Conservation (phyloP, 306 rosid genomes). For the Trifolium dubium region DNA sequence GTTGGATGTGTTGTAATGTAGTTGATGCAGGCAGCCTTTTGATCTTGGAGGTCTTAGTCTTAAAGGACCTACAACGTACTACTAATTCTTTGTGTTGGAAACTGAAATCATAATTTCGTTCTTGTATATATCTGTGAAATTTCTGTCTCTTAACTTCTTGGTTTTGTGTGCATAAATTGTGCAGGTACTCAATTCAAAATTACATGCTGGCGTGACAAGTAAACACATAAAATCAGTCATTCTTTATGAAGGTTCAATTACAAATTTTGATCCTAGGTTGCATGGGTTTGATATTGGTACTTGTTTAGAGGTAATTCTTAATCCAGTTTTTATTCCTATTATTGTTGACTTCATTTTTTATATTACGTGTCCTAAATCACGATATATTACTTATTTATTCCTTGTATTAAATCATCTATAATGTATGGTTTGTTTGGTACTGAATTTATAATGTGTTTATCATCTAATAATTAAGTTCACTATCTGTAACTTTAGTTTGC, state of each 20-base stretch:
- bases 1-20: conserved; percentile 24
- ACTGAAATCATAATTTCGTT: conserved; percentile 9
- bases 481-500: conserved; percentile 21
- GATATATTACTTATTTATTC: conserved; percentile 17
- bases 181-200: conserved; percentile 83
- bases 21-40: conserved; percentile 30
- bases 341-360: conserved; percentile 29
- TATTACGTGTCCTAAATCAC: neutral
- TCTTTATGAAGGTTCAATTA: conserved; percentile 92
- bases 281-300: conserved; percentile 89
- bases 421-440: conserved; percentile 11
- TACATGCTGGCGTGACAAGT: conserved; percentile 46
- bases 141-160: conserved; percentile 39
- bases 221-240: conserved; percentile 58
- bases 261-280: conserved; percentile 68
- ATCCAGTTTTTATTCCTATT: conserved; percentile 5
- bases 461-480: conserved; percentile 22
- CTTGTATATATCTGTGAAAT: conserved; percentile 1
- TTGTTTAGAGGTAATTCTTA: conserved; percentile 85
- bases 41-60: conserved; percentile 28
- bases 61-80: neutral
- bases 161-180: conserved; percentile 41
- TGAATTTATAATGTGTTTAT: conserved; percentile 6
- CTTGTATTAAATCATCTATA: conserved; percentile 20
- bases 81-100: conserved; percentile 23